Evolutionary conservation across 352 stramenopile genomes (phyloP).

Genomic region (Globisporangium rhizosaccharum): DNA sequence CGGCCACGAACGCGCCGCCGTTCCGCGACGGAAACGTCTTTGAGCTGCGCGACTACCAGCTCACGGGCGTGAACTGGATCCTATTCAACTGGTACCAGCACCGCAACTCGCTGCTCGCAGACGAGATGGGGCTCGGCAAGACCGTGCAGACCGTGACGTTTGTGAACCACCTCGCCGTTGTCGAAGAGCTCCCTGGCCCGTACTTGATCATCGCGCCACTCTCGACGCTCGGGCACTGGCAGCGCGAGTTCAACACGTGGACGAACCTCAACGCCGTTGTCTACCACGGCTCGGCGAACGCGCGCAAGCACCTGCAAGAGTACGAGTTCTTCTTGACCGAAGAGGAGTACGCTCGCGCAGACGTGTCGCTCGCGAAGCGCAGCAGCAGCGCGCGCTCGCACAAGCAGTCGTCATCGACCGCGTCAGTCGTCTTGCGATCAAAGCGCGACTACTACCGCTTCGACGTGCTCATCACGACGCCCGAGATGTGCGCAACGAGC

Average conservation of each 20-base stretch:
- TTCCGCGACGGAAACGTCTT: conserved; percentile 58
- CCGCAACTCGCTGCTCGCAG: conserved; percentile 97
- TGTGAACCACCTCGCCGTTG: conserved; percentile 94
- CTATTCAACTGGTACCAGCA: conserved; percentile 98
- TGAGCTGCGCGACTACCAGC: conserved; percentile 97
- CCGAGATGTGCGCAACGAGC: conserved; percentile 95
- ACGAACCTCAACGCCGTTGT: conserved; percentile 98
- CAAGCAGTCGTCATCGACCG: conserved; percentile 1
- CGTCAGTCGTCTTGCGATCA: conserved; percentile 16
- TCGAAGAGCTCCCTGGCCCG: conserved; percentile 92
- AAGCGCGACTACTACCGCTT: conserved; percentile 88
- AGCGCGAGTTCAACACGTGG: conserved; percentile 94
- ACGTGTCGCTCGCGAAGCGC: conserved; percentile 20
- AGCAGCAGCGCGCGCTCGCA: conserved; percentile 1
- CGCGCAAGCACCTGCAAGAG: conserved; percentile 88
- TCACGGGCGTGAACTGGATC: conserved; percentile 99
- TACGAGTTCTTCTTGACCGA: conserved; percentile 92
- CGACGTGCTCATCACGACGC: conserved; percentile 99
- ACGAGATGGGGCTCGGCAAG: conserved; percentile 98
- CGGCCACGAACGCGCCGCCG: conserved; percentile 40
- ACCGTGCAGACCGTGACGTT: conserved; percentile 94
- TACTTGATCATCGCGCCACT: conserved; percentile 98
- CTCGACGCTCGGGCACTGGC: conserved; percentile 97
- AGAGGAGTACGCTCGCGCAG: conserved; percentile 35
- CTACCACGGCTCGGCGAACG: conserved; percentile 94